Evolutionary conservation across 2,329 filamentous ascomycete genomes (phyloP), one percentile per base, ranked within the genome.

Genomic region (Aspergillus floridensis): DNA sequence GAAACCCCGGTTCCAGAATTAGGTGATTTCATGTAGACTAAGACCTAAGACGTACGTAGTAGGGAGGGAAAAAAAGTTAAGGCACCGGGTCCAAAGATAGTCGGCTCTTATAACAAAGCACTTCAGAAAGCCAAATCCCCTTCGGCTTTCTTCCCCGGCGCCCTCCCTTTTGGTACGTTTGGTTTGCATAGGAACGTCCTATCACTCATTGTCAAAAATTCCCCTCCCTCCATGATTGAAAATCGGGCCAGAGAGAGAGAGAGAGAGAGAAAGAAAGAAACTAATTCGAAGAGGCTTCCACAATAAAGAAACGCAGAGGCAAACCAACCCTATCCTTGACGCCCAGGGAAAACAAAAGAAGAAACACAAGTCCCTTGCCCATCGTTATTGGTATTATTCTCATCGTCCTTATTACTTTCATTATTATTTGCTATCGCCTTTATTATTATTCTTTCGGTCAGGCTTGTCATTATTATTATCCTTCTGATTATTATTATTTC

Each of bases 181-280:
- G 58, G 60, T 61, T 55, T 54, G 53, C 59, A 62, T 66, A 59
- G 59, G 59, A 63, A 66, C 38, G 5, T 44, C 38, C 38, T 53
- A 54, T 60, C 57, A 57, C 60, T 65, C 59, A 59, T 63, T 65
- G 56, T 67, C 62, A 65, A 67, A 69, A 61, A 61, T 58, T 55
- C 29, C 59, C 46, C 38, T 59, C 16, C 31, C 14, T 26, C 29
- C 53, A 19, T 29, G 8, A 29, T 29, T 29, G 16, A 44, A n/a
- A 44, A 19, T n/a, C 7, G 38, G 26, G 10, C 26, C 7, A 8
- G 16, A 19, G 14, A 38, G 11, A 5, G 35, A 38, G 14, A 5
- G 35, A 41, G 38, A 44, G 3, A 44, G 6, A 44, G n/a, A 19
- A 19, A 44, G 38, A 44, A 19, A 44, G 16, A n/a, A 19, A 41